phyloP scores from a whole-genome alignment of 306 rosid species.

The Alnus rubra region DNA sequence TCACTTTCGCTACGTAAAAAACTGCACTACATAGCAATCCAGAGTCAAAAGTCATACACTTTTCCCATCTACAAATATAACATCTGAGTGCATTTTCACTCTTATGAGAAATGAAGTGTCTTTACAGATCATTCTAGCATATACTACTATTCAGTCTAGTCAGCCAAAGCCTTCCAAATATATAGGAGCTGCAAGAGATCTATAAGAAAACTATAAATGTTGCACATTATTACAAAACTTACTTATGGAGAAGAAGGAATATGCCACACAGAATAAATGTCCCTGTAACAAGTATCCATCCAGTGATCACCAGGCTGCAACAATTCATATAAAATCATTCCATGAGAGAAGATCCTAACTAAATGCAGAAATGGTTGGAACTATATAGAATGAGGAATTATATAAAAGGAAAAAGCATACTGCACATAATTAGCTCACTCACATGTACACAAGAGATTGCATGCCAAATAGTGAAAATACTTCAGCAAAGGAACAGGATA shows the following conservation, averaged over 20 bases:
- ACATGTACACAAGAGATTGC: conserved; percentile 77
- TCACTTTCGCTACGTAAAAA: not conserved
- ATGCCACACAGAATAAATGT: conserved; percentile 75
- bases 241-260: conserved; percentile 83
- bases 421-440: conserved; percentile 32
- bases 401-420: not conserved
- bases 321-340: conserved; percentile 18
- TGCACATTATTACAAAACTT: conserved; percentile 29
- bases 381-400: not conserved
- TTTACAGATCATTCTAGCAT: no score
- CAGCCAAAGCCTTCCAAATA: not conserved
- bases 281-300: conserved; percentile 87
- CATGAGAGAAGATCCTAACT: conserved; percentile 19
- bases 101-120: not conserved
- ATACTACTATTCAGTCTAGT: no score
- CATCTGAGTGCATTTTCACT: not conserved
- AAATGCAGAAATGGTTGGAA: conserved; percentile 2
- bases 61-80: not conserved
- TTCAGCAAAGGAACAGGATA: conserved; percentile 33
- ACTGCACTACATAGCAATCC: not conserved
- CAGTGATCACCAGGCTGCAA: conserved; percentile 81
- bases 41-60: not conserved
- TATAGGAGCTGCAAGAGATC: not conserved
- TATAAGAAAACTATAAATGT: not conserved
- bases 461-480: conserved; percentile 82